Percentiles rank a stretch among this genome's conserved stretches.
Evolutionary conservation across 1,284 basidiomycete species (phyloP).

Genomic region (Fomitopsis betulina): DNA sequence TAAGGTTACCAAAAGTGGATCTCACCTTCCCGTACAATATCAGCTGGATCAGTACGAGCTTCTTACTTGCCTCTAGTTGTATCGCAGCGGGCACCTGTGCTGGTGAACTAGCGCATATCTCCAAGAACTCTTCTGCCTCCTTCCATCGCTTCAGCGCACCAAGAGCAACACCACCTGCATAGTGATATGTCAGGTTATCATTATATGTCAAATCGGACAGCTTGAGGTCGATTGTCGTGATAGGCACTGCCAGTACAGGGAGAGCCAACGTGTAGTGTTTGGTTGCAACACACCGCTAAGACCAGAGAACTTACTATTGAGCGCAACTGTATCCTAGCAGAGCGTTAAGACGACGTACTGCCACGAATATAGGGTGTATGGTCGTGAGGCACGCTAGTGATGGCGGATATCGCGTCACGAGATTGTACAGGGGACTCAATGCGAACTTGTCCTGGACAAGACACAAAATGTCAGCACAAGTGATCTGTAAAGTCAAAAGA

Average conservation of each 20-base stretch:
- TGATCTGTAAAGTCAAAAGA: neutral
- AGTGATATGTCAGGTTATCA: slow-evolving; percentile 77
- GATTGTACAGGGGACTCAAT: slow-evolving; percentile 50
- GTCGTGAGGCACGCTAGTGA: slow-evolving; percentile 57
- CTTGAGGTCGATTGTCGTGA: slow-evolving; percentile 50
- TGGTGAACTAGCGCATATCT: slow-evolving; percentile 73
- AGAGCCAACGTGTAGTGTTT: slow-evolving; percentile 49
- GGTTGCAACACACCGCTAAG: slow-evolving; percentile 39
- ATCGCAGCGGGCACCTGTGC: slow-evolving; percentile 60
- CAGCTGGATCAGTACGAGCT: slow-evolving; percentile 71
- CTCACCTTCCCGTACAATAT: slow-evolving; percentile 66
- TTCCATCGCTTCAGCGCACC: slow-evolving; percentile 58
- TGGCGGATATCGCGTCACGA: slow-evolving; percentile 59
- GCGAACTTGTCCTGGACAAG: slow-evolving; percentile 34
- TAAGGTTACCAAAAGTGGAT: neutral
- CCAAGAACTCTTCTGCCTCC: slow-evolving; percentile 70
- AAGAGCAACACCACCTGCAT: slow-evolving; percentile 61
- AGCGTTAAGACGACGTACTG: slow-evolving; percentile 13
- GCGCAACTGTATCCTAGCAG: too few species aligned
- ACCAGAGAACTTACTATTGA: too few species aligned
- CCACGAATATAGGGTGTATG: slow-evolving; percentile 56
- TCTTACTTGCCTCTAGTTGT: slow-evolving; percentile 84
- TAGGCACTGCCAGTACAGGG: slow-evolving; percentile 52
- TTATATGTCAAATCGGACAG: slow-evolving; percentile 62
- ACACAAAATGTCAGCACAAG: neutral